Percentiles rank a stretch among this genome's conserved stretches.
phyloP scores from a whole-genome alignment of 495 filamentous ascomycete species.

The Terfezia claveryi region DNA sequence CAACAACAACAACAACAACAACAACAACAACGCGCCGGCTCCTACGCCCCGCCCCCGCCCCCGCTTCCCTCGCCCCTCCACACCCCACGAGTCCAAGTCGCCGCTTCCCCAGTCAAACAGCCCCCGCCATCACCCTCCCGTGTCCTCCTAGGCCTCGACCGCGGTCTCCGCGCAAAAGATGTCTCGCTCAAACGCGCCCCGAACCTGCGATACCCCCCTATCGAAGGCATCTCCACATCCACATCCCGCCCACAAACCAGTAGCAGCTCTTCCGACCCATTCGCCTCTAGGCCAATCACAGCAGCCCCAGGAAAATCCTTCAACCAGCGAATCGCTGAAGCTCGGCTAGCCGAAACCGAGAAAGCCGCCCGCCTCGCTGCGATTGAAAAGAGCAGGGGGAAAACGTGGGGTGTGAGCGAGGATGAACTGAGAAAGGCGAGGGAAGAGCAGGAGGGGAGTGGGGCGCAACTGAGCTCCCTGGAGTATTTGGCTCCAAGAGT shows the following conservation, averaged over 20 bases:
- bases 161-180: slow-evolving; percentile 58
- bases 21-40: too few species aligned
- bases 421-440: background rate
- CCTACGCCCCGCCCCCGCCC: slow-evolving; percentile 2
- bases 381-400: slow-evolving; percentile 38
- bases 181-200: slow-evolving; percentile 65
- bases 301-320: slow-evolving; percentile 29
- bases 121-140: slow-evolving; percentile 46
- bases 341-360: slow-evolving; percentile 32
- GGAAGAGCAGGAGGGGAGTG: background rate
- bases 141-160: slow-evolving; percentile 71
- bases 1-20: too few species aligned
- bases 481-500: background rate
- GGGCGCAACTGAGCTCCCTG: background rate
- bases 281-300: background rate
- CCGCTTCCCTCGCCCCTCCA: slow-evolving; percentile 15
- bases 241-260: slow-evolving; percentile 5
- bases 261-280: background rate
- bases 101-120: slow-evolving; percentile 49
- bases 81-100: slow-evolving; percentile 44
- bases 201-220: slow-evolving; percentile 14
- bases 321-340: slow-evolving; percentile 63
- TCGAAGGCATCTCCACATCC: background rate
- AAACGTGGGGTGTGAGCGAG: slow-evolving; percentile 42
- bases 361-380: slow-evolving; percentile 32